phyloP scores from a whole-genome alignment of 2,329 filamentous ascomycete species.

The Paraphoma sp. region DNA sequence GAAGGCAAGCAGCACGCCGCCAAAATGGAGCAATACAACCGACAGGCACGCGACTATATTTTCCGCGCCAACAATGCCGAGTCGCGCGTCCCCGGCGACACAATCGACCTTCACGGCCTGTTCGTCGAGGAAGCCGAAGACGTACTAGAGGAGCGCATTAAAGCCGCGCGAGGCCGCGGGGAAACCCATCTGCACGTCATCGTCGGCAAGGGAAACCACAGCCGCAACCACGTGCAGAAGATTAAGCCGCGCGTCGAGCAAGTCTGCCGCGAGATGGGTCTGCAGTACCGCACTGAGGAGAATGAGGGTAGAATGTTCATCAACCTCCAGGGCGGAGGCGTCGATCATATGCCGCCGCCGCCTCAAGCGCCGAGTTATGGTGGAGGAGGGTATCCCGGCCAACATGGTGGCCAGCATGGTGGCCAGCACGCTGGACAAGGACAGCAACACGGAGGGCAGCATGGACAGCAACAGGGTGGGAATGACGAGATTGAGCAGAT shows the following conservation, averaged over 20 bases:
- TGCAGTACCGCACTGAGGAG: conserved; percentile 84
- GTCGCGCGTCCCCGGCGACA: conserved; percentile 77
- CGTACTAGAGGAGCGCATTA: conserved; percentile 85
- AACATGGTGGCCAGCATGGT: conserved; percentile 29
- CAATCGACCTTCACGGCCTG: conserved; percentile 92
- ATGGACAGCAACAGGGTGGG: conserved; percentile 48
- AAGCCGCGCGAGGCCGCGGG: conserved; percentile 73
- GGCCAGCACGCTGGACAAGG: conserved; percentile 54
- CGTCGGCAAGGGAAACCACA: conserved; percentile 94
- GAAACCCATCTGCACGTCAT: conserved; percentile 91
- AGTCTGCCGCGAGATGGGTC: conserved; percentile 80
- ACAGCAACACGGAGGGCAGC: conserved; percentile 35
- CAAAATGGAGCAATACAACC: conserved; percentile 87
- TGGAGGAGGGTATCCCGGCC: conserved; percentile 41
- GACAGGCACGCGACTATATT: conserved; percentile 89
- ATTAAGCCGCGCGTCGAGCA: conserved; percentile 94
- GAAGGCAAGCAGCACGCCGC: conserved; percentile 84
- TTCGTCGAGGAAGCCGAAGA: conserved; percentile 94
- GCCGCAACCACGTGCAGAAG: conserved; percentile 81
- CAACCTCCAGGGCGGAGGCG: conserved; percentile 75
- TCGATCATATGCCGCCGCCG: conserved; percentile 49
- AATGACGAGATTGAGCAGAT: conserved; percentile 66
- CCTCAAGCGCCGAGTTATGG: conserved; percentile 48
- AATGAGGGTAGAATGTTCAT: conserved; percentile 91
- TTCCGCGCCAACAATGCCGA: conserved; percentile 92